These are phyloP conservation scores for Gynostemma pentaphyllum DNA, from an alignment of 306 rosid genomes.

Conservation along the genomic window DNA sequence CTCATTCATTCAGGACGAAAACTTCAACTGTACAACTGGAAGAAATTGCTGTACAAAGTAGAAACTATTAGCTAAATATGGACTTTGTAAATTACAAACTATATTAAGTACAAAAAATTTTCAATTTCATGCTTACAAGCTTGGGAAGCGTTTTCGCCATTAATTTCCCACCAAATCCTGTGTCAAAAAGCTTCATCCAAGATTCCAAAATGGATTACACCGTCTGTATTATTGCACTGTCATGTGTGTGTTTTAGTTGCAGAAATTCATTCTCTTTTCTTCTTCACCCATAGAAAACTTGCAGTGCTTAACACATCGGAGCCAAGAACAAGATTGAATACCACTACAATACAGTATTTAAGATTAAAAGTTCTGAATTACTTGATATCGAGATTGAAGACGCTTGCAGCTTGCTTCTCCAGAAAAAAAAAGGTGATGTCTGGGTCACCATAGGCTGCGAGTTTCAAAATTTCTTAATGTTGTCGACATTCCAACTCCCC, in stretches of 20 bases:
- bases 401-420: slow-evolving; percentile 6
- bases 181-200: slow-evolving; percentile 8
- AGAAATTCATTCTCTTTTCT: neutral
- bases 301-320: neutral
- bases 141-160: neutral
- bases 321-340: slow-evolving; percentile 1
- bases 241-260: neutral
- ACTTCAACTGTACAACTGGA: slow-evolving; percentile 8
- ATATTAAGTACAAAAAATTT: neutral
- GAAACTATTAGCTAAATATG: slow-evolving; percentile 4
- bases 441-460: neutral
- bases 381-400: slow-evolving; percentile 11
- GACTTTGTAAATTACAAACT: slow-evolving; percentile 9
- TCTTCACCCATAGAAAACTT: slow-evolving; percentile 5
- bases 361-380: slow-evolving; percentile 1
- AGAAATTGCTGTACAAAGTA: slow-evolving; percentile 10
- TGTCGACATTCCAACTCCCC: neutral
- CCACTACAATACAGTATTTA: slow-evolving; percentile 9
- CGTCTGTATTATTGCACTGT: neutral
- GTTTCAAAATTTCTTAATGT: neutral
- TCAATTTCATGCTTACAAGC: slow-evolving; percentile 15
- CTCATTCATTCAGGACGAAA: neutral
- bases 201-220: neutral
- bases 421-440: neutral
- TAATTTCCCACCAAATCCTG: slow-evolving; percentile 3